phyloP scores from a whole-genome alignment of 805 yeast species.

The Yarrowia deformans region DNA sequence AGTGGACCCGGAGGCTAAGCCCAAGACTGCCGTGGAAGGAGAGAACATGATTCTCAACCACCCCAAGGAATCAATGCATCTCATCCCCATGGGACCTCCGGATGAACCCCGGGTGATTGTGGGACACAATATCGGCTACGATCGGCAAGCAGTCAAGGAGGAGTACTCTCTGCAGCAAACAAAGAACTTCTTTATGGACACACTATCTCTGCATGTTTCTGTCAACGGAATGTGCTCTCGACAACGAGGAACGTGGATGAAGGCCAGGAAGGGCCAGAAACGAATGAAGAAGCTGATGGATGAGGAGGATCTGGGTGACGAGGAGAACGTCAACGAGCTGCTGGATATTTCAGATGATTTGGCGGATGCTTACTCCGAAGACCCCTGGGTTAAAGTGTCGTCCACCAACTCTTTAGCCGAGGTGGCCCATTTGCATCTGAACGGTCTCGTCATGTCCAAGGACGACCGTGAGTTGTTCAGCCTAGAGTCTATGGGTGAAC shows the following conservation, averaged over 20 bases:
- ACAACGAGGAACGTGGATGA: conserved; percentile 81
- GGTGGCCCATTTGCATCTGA: conserved; percentile 81
- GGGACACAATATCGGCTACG: conserved; percentile 92
- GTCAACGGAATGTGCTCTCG: conserved; percentile 90
- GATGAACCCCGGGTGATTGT: conserved; percentile 65
- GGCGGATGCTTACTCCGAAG: conserved; percentile 42
- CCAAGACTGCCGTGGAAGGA: not conserved
- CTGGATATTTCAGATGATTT: conserved; percentile 47
- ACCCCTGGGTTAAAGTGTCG: conserved; percentile 84
- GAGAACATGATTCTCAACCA: conserved; percentile 48
- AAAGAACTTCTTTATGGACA: conserved; percentile 82
- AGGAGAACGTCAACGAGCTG: conserved; percentile 38
- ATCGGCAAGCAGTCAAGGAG: conserved; percentile 83
- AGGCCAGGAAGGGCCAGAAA: conserved; percentile 46
- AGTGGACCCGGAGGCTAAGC: not conserved
- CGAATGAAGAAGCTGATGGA: conserved; percentile 39
- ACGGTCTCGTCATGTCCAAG: conserved; percentile 66
- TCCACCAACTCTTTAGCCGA: conserved; percentile 80
- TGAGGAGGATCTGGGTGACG: conserved; percentile 33
- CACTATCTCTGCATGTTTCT: conserved; percentile 92
- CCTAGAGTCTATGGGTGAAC: conserved; percentile 61
- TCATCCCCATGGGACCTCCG: conserved; percentile 75
- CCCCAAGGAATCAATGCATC: conserved; percentile 53
- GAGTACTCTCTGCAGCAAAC: conserved; percentile 76
- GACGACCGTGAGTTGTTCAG: conserved; percentile 69